Conservation (phyloP, 2,329 filamentous ascomycete genomes). For the Aspergillus felis region DNA sequence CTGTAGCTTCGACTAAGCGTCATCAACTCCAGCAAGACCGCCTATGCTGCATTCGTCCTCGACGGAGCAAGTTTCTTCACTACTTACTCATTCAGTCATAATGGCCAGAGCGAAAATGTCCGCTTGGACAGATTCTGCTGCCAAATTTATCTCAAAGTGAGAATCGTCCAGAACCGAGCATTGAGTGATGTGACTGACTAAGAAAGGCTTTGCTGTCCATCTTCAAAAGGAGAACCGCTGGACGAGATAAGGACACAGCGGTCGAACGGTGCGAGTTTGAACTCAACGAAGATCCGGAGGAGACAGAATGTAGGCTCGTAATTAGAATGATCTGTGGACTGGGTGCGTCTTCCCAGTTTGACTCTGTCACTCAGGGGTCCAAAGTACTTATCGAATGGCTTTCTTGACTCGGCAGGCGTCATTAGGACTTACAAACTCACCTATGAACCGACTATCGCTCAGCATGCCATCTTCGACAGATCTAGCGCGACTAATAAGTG, state of each 20-base stretch:
- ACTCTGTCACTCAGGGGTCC: background rate
- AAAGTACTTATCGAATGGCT: background rate
- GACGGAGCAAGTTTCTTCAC: slow-evolving; percentile 55
- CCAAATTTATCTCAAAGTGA: slow-evolving; percentile 55
- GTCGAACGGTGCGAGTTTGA: slow-evolving; percentile 61
- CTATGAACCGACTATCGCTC: slow-evolving; percentile 59
- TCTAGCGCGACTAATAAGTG: slow-evolving; percentile 54
- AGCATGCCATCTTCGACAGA: slow-evolving; percentile 62
- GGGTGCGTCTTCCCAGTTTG: slow-evolving; percentile 32
- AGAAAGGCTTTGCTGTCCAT: slow-evolving; percentile 55
- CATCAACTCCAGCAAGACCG: slow-evolving; percentile 61
- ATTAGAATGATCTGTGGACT: slow-evolving; percentile 61
- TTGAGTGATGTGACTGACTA: background rate
- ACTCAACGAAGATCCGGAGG: slow-evolving; percentile 53
- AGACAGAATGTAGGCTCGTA: slow-evolving; percentile 58
- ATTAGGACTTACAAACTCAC: slow-evolving; percentile 63
- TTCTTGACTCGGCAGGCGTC: slow-evolving; percentile 43
- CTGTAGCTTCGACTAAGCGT: slow-evolving; percentile 56
- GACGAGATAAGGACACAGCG: slow-evolving; percentile 56
- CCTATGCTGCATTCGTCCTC: slow-evolving; percentile 58
- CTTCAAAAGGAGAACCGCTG: slow-evolving; percentile 56
- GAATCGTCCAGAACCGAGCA: slow-evolving; percentile 16
- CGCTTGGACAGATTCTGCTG: slow-evolving; percentile 53
- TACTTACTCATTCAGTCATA: slow-evolving; percentile 51
- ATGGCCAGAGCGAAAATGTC: slow-evolving; percentile 19